These are phyloP conservation scores for Aristolochia californica DNA, from an alignment of 164 flowering plant species.

Conservation along the genomic window DNA sequence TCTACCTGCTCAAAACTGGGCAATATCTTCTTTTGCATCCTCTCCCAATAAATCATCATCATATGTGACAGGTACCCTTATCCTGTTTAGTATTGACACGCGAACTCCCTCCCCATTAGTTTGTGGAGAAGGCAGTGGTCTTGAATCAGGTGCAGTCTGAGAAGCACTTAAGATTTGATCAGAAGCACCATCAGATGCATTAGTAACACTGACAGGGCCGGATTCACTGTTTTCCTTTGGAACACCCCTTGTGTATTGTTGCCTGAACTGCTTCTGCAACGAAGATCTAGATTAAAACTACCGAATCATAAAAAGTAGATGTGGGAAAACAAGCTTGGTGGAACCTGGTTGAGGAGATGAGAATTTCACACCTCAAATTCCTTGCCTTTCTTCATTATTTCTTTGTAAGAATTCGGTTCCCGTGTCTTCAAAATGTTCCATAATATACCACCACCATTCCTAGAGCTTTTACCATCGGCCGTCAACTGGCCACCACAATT, in stretches of 20 bases:
- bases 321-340: background rate
- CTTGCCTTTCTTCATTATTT: constrained; percentile 73
- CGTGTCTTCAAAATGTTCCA: constrained; percentile 82
- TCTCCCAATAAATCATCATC: constrained; percentile 51
- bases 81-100: constrained; percentile 45
- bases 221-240: constrained; percentile 10
- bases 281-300: background rate
- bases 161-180: constrained; percentile 13
- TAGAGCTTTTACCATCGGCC: constrained; percentile 56
- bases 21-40: constrained; percentile 17
- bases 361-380: constrained; percentile 69
- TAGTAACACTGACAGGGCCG: constrained; percentile 7
- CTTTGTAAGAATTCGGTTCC: constrained; percentile 73
- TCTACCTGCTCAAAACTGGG: constrained; percentile 8
- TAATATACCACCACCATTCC: constrained; percentile 79
- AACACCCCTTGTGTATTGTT: constrained; percentile 19
- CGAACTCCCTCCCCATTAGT: constrained; percentile 18
- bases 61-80: constrained; percentile 64
- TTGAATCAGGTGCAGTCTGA: constrained; percentile 8
- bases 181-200: constrained; percentile 9
- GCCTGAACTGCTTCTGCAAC: constrained; percentile 74
- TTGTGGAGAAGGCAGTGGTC: constrained; percentile 9
- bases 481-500: constrained; percentile 96
- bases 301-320: background rate
- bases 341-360: background rate